Evolutionary conservation across 2,329 filamentous ascomycete genomes (phyloP), one percentile per base, ranked within the genome.

Genomic region (Stagonosporopsis chrysanthemi): DNA sequence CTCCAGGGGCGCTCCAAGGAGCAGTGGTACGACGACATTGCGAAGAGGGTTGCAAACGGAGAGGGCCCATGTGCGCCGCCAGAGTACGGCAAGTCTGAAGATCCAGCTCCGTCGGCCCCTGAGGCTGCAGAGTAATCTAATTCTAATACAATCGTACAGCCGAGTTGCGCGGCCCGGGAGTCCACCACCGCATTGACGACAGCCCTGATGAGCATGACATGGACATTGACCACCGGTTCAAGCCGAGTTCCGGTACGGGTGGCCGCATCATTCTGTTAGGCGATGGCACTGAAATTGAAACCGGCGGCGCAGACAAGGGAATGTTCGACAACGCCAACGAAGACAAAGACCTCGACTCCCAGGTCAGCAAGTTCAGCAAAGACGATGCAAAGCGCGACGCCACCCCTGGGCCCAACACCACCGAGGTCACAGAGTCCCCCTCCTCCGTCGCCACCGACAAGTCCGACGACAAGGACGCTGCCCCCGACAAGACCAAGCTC

Each of bases 51-150:
- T 78, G 91, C 93, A 70, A 93, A 94, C 77, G 95, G 94, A 79
- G 95, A 99, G 80, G 95, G 95, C 72, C 95, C 95, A 77, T 98
- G 94, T 83, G 95, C 95, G 78, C 95, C 95, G 80, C 95, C 94
- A 74, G 95, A 99, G 88, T 99, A 98, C 84, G 95, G 95, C 93
- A 94, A 89, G 92, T 87, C 81, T 81, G 77, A 74, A 75, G 69
- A 74, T 63, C 68, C 72, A 67, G 60, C 63, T 68, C 68, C 69
- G 71, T 74, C 73, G 73, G 63, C 66, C 61, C 63, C 63, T 50
- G 59, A 69, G 65, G 71, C 64, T 67, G 62, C 68, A 58, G 62
- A 68, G 53, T 75, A 74, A 64, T 68, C 65, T 66, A 65, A 64
- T 57, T 75, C 70, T 77, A 72, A 75, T 74, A 66, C 38, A 70